Evolutionary conservation across 176 grass and related monocot species (phyloP), one percentile per base, ranked within the genome.

Genomic region (Hyparrhenia diplandra): DNA sequence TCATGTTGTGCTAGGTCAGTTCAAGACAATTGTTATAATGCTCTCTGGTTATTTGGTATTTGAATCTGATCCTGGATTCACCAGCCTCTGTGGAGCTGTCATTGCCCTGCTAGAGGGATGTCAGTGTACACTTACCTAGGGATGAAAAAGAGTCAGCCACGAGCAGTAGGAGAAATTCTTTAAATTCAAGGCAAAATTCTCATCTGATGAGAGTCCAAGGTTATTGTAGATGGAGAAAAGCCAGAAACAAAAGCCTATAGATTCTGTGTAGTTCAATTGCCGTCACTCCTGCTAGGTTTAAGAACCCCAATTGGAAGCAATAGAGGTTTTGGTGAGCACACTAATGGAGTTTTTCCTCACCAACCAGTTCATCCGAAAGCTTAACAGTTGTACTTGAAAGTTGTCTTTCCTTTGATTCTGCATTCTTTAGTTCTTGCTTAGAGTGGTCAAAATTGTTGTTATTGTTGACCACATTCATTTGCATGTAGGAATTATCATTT

Each of bases 11-110:
- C 74, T 94, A 23, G 95, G 95, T 23, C 95, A 98, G 57, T 98
- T 98, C 88, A 98, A 98, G 89, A 94, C 92, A 41, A 77, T 88
- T 76, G 90, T 94, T 41, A 98, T 98, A 72, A 89, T 98, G 95
- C 88, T 98, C 1, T 85, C 83, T 31, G 88, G 90, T 69, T 94
- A 86, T 85, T 45, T 98, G 66, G 55, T 94, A n/a, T 98, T 98
- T 72, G 92, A 81, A 46, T 98, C 95, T 66, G 92, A 98, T 74
- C 92, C 95, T 49, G 95, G 95, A 72, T 17, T 85, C 57, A 79
- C 84, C 68, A 98, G 95, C 45, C 77, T 98, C 7, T 87, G 74
- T 3, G 90, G 95, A 62, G 95, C 92, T 28, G 40, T 93, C 18
- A 74, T 89, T 78, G 92, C 95, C 64, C 86, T 98, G 2, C 81